phyloP scores from a whole-genome alignment of 305 asterid genomes.

The Salvia sclarea region DNA sequence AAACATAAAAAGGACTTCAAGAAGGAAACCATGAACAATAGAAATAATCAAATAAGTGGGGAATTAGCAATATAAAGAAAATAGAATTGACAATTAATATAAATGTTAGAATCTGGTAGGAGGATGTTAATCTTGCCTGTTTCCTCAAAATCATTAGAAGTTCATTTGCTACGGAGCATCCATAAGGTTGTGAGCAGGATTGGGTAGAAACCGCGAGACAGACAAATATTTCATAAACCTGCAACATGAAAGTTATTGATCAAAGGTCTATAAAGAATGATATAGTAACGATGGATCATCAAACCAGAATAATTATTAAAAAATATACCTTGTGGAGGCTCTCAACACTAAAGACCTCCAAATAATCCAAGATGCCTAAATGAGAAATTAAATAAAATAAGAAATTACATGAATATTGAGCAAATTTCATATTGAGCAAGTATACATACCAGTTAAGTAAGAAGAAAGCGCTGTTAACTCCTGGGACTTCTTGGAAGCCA shows the following conservation, averaged over 20 bases:
- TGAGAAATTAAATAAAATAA: slow-evolving; percentile 27
- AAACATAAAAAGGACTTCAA: slow-evolving; percentile 27
- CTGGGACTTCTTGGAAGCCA: slow-evolving; percentile 64
- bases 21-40: slow-evolving; percentile 27
- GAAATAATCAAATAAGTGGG: neutral
- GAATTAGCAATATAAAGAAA: slow-evolving; percentile 15
- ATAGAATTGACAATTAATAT: neutral
- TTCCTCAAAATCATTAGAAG: slow-evolving; percentile 80
- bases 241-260: slow-evolving; percentile 38
- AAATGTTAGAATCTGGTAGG: slow-evolving; percentile 19
- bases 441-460: slow-evolving; percentile 63
- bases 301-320: slow-evolving; percentile 21
- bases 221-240: slow-evolving; percentile 85
- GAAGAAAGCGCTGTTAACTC: slow-evolving; percentile 72
- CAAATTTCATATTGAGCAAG: slow-evolving; percentile 20
- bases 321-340: slow-evolving; percentile 70
- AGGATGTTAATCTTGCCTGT: slow-evolving; percentile 51
- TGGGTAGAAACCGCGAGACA: slow-evolving; percentile 65
- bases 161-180: slow-evolving; percentile 74
- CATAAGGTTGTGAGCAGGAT: slow-evolving; percentile 59
- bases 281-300: slow-evolving; percentile 14
- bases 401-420: slow-evolving; percentile 7
- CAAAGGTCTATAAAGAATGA: slow-evolving; percentile 20
- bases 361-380: slow-evolving; percentile 86
- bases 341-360: slow-evolving; percentile 72